Conservation (phyloP, 2,329 filamentous ascomycete species). For the Neopestalotiopsis sp. region DNA sequence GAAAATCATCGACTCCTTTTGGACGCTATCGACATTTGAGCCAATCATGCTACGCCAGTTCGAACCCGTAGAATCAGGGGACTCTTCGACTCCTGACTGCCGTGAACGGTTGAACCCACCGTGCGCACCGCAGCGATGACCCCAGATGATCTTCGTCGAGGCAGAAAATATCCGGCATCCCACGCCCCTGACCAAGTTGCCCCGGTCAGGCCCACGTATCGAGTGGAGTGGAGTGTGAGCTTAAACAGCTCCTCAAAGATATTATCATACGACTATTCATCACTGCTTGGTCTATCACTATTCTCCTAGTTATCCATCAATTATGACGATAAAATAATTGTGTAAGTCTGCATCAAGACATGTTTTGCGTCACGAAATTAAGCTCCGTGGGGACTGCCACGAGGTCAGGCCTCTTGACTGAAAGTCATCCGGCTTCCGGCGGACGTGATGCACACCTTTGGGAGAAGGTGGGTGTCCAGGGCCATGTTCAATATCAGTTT, state of each 20-base stretch:
- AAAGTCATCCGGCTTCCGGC: slow-evolving; percentile 9
- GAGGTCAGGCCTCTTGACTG: neutral
- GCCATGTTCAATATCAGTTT: slow-evolving; percentile 32
- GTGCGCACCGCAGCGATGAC: slow-evolving; percentile 20
- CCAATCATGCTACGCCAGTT: slow-evolving; percentile 8
- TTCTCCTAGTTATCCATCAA: neutral
- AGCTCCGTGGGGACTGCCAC: slow-evolving; percentile 11
- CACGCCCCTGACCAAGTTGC: slow-evolving; percentile 24
- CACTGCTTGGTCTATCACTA: neutral
- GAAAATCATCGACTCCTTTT: slow-evolving; percentile 1
- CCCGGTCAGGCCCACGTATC: slow-evolving; percentile 17
- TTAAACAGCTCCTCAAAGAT: slow-evolving; percentile 19
- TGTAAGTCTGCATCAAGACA: neutral
- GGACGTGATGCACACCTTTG: slow-evolving; percentile 2
- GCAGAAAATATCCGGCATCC: slow-evolving; percentile 22
- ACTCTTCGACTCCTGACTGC: slow-evolving; percentile 20
- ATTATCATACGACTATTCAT: neutral
- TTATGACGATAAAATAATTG: neutral
- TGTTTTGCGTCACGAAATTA: neutral
- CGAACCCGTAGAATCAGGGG: slow-evolving; percentile 19
- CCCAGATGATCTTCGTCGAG: slow-evolving; percentile 20
- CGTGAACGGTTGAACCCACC: slow-evolving; percentile 20
- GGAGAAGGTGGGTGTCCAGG: slow-evolving; percentile 17
- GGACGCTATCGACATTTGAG: slow-evolving; percentile 16
- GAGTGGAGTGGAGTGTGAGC: slow-evolving; percentile 23